Base-by-base conservation (phyloP, 2,329 filamentous ascomycete genomes). In the Aspergillus brunneoviolaceus region DNA sequence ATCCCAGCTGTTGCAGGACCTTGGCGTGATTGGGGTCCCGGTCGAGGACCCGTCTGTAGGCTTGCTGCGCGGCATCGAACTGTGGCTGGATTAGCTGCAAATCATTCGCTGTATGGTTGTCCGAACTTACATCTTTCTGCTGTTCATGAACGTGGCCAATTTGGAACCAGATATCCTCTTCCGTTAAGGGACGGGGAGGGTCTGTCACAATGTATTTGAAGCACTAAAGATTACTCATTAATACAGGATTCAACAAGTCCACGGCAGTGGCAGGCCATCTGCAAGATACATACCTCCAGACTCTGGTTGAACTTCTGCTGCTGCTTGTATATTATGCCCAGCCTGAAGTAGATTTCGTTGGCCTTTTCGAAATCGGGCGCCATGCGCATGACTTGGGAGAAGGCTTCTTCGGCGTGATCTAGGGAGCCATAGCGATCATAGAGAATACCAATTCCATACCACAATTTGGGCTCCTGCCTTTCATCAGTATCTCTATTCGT, bases 251-350 rank as follows among this genome's bases (percentile, higher is more conserved):
- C 6, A 16, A 19, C 4, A 7, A 16, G 39, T 12, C 39, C 39
- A 42, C 39, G 16, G 5, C 39, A 16, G 5, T 45, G 16, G 14
- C 14, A 9, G n/a, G 39, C 9, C 3, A 19, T n/a, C 14, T 45
- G 39, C 39, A 19, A 45, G 6, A n/a, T 50, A 76, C 82, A 70
- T 81, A 96, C 93, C 79, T 98, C 95, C 50, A 98, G 82, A 82
- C 93, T 97, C 73, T 96, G 89, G 55, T 83, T 83, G 74, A 93
- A 99, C 76, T 98, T 98, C 63, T 93, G 89, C 74, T 98, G 95
- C 72, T 98, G 94, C 76, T 99, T 99, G 82, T 98, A 98, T 66
- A 99, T 98, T 80, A 99, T 99, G n/a, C 95, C 95, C 9, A 99
- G 85, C 29, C 95, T 87, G 79, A 99, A 99, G 77, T 98, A 99